phyloP scores from a whole-genome alignment of 108 stramenopile genomes.

The Fragilaria crotonensis region DNA sequence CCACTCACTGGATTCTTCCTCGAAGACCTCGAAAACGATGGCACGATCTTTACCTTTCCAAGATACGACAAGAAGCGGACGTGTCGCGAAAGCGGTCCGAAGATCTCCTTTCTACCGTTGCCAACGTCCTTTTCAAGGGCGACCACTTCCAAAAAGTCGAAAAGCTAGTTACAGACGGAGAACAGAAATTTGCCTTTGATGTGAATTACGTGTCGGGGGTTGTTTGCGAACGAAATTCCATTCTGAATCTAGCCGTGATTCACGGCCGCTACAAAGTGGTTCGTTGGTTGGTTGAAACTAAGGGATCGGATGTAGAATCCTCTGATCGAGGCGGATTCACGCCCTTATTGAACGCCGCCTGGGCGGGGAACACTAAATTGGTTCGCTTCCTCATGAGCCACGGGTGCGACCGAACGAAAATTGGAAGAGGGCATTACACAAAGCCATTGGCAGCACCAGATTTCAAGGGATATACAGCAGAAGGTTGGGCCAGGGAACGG shows the following conservation, averaged over 20 bases:
- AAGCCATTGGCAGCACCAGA: constrained; percentile 52
- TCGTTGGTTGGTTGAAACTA: constrained; percentile 67
- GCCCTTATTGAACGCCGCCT: constrained; percentile 74
- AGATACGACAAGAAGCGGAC: constrained; percentile 40
- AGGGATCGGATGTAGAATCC: constrained; percentile 66
- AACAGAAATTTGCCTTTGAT: constrained; percentile 54
- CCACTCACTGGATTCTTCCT: constrained; percentile 64
- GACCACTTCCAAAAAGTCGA: constrained; percentile 61
- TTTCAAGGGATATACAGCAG: constrained; percentile 69
- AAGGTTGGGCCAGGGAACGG: constrained; percentile 63
- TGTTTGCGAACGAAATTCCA: constrained; percentile 72
- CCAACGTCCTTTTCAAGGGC: constrained; percentile 40
- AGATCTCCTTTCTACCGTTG: constrained; percentile 48
- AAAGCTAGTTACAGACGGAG: constrained; percentile 49
- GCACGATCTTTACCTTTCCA: constrained; percentile 60
- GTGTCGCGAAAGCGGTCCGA: constrained; percentile 55
- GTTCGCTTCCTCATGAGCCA: constrained; percentile 57
- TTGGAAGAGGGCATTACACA: constrained; percentile 59
- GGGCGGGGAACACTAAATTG: constrained; percentile 55
- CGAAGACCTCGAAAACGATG: constrained; percentile 73
- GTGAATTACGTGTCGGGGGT: constrained; percentile 69
- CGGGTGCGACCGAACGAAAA: constrained; percentile 47
- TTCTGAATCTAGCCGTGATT: constrained; percentile 76
- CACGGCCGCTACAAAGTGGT: constrained; percentile 59
- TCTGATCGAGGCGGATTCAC: constrained; percentile 74